phyloP scores from a whole-genome alignment of 495 filamentous ascomycete species.

The Neurospora sp. region DNA sequence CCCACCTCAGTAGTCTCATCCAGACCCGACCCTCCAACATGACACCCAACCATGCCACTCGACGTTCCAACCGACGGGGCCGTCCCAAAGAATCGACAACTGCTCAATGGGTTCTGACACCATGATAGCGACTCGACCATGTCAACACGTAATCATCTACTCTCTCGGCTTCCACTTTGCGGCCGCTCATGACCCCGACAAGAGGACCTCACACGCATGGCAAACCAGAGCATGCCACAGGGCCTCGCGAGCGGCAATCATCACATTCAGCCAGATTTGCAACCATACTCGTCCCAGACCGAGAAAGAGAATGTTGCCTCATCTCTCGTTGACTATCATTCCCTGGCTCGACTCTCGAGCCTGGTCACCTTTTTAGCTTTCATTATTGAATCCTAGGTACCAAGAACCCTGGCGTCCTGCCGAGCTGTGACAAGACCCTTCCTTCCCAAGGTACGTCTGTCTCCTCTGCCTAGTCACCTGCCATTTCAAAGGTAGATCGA shows the following conservation, averaged over 20 bases:
- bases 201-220: neutral
- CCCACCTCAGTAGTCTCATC: neutral
- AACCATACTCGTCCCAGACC: neutral
- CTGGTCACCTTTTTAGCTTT: neutral
- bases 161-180: neutral
- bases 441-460: neutral
- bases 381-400: neutral
- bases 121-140: neutral
- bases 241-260: neutral
- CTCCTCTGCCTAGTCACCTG: neutral
- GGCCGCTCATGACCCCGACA: neutral
- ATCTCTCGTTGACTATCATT: neutral
- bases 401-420: neutral
- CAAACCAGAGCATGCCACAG: neutral
- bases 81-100: neutral
- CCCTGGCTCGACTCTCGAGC: neutral
- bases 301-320: neutral
- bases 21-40: neutral
- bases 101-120: neutral
- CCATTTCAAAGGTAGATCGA: neutral
- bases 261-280: neutral
- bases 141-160: neutral
- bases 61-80: neutral
- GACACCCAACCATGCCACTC: neutral
- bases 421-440: neutral